These are phyloP conservation scores for Trypanosomatidae sp. DNA, from an alignment of 208 protist genomes.

Conservation along the genomic window DNA sequence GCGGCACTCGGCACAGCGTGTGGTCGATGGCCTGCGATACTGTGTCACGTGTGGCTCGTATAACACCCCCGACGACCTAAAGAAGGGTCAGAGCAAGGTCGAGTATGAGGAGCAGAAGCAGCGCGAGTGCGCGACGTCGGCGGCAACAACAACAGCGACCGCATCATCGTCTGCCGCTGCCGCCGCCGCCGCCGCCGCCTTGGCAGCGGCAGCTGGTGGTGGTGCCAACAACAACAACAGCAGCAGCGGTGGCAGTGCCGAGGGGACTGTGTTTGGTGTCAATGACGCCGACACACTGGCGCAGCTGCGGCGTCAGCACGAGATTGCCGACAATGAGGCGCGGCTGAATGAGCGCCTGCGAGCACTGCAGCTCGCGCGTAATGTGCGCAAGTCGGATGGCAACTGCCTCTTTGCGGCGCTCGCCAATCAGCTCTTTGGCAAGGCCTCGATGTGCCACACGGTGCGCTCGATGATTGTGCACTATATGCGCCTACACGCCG, in stretches of 20 bases:
- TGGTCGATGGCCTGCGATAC: constrained; percentile 37
- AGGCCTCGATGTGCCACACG: constrained; percentile 26
- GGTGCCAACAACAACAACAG: background rate
- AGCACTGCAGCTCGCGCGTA: constrained; percentile 16
- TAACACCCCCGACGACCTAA: constrained; percentile 60
- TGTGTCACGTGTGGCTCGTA: constrained; percentile 40
- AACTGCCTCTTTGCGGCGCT: constrained; percentile 76
- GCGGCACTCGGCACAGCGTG: constrained; percentile 20
- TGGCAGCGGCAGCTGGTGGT: background rate
- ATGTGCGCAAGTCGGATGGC: constrained; percentile 46
- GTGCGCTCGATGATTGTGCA: constrained; percentile 43
- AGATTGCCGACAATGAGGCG: constrained; percentile 25
- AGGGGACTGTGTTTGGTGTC: constrained; percentile 43
- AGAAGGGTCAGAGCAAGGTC: constrained; percentile 27
- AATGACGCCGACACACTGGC: constrained; percentile 52
- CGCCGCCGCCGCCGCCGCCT: background rate
- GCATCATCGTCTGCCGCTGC: background rate
- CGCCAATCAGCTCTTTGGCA: constrained; percentile 63
- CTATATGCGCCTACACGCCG: constrained; percentile 46
- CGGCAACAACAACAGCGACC: too few species aligned
- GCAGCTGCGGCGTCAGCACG: constrained; percentile 35
- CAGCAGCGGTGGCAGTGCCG: background rate
- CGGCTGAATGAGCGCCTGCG: constrained; percentile 29
- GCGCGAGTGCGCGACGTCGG: constrained; percentile 7
- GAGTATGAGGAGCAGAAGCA: constrained; percentile 12